These are phyloP conservation scores for Cylindrodendrum hubeiense DNA, from an alignment of 2,329 filamentous ascomycete genomes.

Conservation along the genomic window DNA sequence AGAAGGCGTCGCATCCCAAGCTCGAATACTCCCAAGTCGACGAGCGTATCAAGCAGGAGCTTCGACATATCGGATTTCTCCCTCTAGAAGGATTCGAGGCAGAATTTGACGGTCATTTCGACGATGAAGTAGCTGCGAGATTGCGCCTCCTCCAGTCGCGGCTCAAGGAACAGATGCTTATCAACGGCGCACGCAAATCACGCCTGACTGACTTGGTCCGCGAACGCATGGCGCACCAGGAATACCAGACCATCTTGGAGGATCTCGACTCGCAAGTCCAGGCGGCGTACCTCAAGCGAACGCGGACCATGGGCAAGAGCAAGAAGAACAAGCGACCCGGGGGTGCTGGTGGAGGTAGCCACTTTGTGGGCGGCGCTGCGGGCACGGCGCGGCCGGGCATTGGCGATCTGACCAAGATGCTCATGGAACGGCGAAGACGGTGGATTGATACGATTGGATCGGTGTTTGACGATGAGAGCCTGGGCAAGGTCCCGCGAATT, in stretches of 20 bases:
- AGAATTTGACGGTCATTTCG: slow-evolving; percentile 89
- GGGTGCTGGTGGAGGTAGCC: slow-evolving; percentile 78
- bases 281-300: slow-evolving; percentile 94
- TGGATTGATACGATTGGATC: slow-evolving; percentile 94
- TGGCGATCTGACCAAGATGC: slow-evolving; percentile 87
- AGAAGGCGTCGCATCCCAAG: slow-evolving; percentile 79
- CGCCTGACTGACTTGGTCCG: slow-evolving; percentile 88
- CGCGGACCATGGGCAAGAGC: slow-evolving; percentile 91
- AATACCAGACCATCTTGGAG: slow-evolving; percentile 96
- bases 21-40: slow-evolving; percentile 90
- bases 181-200: slow-evolving; percentile 92
- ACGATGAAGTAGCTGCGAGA: slow-evolving; percentile 93
- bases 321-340: slow-evolving; percentile 89
- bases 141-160: slow-evolving; percentile 87
- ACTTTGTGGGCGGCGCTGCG: slow-evolving; percentile 69
- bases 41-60: slow-evolving; percentile 89
- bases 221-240: slow-evolving; percentile 94
- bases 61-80: slow-evolving; percentile 90
- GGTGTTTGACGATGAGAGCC: slow-evolving; percentile 87
- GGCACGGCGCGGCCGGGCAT: slow-evolving; percentile 82
- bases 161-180: slow-evolving; percentile 84
- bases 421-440: slow-evolving; percentile 90
- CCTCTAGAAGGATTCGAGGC: slow-evolving; percentile 73
- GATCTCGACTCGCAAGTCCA: slow-evolving; percentile 96
- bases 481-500: slow-evolving; percentile 76